These are phyloP conservation scores for Gentiana straminea DNA, from an alignment of 257 asterid species.

Conservation along the genomic window DNA sequence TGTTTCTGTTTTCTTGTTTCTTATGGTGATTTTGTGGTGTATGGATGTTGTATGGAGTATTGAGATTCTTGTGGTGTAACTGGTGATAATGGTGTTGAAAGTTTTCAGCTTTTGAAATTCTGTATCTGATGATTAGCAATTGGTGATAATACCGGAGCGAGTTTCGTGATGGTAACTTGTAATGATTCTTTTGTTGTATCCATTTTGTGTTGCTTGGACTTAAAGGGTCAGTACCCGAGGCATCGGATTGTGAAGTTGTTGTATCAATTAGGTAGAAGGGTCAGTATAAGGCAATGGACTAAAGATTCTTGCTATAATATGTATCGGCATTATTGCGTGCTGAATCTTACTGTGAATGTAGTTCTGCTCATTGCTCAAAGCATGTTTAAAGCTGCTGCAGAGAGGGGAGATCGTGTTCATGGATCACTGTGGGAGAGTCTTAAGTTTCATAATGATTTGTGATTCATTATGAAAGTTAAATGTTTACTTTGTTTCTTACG, in stretches of 20 bases:
- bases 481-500: neutral
- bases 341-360: neutral
- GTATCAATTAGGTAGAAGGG: neutral
- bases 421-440: neutral
- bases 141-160: too few species aligned
- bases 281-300: neutral
- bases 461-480: neutral
- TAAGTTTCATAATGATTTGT: neutral
- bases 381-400: neutral
- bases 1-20: too few species aligned
- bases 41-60: too few species aligned
- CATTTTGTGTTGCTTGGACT: too few species aligned
- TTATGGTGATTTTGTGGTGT: too few species aligned
- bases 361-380: neutral
- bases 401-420: neutral
- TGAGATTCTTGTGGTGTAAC: too few species aligned
- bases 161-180: too few species aligned
- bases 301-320: neutral
- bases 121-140: too few species aligned
- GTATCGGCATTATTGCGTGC: neutral
- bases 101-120: too few species aligned
- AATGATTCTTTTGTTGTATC: too few species aligned
- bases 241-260: neutral
- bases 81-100: too few species aligned
- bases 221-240: neutral